Percentiles rank a stretch among this genome's conserved stretches.
Evolutionary conservation across 83 land plant genomes (phyloP).

Genomic region (Picea abies): DNA sequence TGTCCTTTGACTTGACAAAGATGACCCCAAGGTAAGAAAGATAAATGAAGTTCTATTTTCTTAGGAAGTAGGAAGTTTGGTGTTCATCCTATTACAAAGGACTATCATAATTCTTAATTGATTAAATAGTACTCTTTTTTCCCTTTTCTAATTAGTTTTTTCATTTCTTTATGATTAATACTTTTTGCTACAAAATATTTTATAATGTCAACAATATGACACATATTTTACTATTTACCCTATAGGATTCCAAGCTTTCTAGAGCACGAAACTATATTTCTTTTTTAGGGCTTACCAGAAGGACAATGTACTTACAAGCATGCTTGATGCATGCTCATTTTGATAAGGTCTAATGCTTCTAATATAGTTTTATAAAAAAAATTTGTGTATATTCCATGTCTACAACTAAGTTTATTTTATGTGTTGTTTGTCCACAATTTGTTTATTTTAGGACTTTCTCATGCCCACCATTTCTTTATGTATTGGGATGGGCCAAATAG

Average conservation of each 20-base stretch:
- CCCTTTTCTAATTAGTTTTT: not conserved
- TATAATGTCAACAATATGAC: not conserved
- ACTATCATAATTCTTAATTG: not conserved
- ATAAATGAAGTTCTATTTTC: constrained; percentile 83
- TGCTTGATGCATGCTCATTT: constrained; percentile 99
- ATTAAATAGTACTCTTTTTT: not conserved
- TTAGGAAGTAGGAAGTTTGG: constrained; percentile 89
- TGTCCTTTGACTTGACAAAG: constrained; percentile 94
- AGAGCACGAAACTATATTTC: constrained; percentile 83
- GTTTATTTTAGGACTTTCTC: not conserved
- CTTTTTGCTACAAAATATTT: too few relatives aligned
- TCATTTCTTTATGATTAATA: not conserved
- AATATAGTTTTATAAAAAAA: not conserved
- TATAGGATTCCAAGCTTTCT: constrained; percentile 66
- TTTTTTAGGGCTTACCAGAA: constrained; percentile 85
- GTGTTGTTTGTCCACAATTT: too few relatives aligned
- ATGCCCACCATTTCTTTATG: not conserved
- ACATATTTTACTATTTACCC: not conserved
- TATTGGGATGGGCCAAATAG: not conserved
- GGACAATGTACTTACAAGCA: constrained; percentile 91
- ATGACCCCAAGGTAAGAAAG: constrained; percentile 88
- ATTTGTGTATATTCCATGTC: not conserved
- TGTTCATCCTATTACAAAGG: not conserved
- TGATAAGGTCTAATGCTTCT: constrained; percentile 66
- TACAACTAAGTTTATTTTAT: not conserved